These are phyloP conservation scores for Teunomyces lycoperdinae DNA, from an alignment of 805 yeast species.

Conservation along the genomic window DNA sequence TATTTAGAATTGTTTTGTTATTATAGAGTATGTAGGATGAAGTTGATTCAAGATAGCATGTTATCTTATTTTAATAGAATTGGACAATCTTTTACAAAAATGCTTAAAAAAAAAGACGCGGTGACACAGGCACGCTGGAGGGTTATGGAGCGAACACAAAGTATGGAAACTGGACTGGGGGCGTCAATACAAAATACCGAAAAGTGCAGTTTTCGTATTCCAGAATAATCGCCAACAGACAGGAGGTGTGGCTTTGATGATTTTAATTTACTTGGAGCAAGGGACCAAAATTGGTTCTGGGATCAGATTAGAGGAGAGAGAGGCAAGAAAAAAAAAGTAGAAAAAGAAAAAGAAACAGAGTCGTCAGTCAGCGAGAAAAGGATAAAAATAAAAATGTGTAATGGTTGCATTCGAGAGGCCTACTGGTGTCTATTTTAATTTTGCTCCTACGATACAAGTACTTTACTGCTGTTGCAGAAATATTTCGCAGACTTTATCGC, in stretches of 20 bases:
- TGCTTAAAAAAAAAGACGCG: conserved; percentile 1
- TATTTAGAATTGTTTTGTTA: no score
- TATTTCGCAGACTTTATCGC: background rate
- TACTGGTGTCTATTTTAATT: background rate
- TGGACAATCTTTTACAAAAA: conserved; percentile 1
- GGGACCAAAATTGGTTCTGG: background rate
- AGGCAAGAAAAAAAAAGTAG: background rate
- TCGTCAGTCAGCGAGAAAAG: background rate
- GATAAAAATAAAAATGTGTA: background rate
- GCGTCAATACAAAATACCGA: background rate
- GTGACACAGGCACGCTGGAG: background rate
- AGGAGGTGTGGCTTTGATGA: background rate
- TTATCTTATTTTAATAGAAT: background rate
- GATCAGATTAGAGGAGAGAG: background rate
- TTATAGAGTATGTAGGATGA: no score
- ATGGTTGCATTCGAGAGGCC: background rate
- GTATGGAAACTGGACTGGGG: background rate
- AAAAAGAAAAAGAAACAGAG: background rate
- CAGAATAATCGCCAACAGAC: background rate
- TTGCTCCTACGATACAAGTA: background rate
- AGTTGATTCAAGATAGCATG: background rate
- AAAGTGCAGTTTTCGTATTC: background rate
- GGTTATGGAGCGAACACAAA: background rate
- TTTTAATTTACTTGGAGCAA: background rate
- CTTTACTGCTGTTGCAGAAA: background rate